Evolutionary conservation across 179 eudicot genomes (phyloP), one percentile per base, ranked within the genome.

Genomic region (Heliamphora ciliata): DNA sequence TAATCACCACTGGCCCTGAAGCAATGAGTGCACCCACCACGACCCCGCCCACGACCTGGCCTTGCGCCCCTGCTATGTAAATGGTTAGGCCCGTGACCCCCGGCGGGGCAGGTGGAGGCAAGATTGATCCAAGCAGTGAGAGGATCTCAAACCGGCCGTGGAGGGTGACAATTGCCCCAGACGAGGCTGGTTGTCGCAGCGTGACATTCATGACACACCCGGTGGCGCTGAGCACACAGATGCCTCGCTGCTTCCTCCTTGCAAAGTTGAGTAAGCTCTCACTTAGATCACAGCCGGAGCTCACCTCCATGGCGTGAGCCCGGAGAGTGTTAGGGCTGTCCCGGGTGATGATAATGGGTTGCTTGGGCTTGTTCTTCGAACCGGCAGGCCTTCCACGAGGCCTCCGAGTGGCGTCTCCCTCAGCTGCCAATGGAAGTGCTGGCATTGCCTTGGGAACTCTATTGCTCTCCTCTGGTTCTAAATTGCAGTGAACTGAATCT

Each of bases 281-380:
- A 18, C 69, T 79, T 52, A 83, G 75, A 31, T 83, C 85, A 47
- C 75, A 83, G 2, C 85, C 85, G 8, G 85, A 80, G 79, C 80
- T 80, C 48, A 83, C 85, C 76, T 83, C 85, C 80, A 83, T 83
- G 4, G 85, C 85, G 6, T 83, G 85, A 2, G 83, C 85, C 9
- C 79, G 67, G 69, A 83, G 74, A 0, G 85, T 56, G 8, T 80
- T 73, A 3, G 85, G 58, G 21, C 83, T 80, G 58, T 83, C 85
- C 56, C 85, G n/a, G 69, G 85, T 80, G 14, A 83, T 73, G 69
- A 83, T 79, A 11, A 83, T 83, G 75, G 85, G 85, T 10, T 81
- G 85, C 65, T 83, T 83, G 15, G 85, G 85, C 79, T 83, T 83
- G 82, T 83, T 83, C 79, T 79, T 83, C 0, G 82, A 83, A 31